Conservation (phyloP, 176 grass and related monocot genomes). For the Lolium perenne region DNA sequence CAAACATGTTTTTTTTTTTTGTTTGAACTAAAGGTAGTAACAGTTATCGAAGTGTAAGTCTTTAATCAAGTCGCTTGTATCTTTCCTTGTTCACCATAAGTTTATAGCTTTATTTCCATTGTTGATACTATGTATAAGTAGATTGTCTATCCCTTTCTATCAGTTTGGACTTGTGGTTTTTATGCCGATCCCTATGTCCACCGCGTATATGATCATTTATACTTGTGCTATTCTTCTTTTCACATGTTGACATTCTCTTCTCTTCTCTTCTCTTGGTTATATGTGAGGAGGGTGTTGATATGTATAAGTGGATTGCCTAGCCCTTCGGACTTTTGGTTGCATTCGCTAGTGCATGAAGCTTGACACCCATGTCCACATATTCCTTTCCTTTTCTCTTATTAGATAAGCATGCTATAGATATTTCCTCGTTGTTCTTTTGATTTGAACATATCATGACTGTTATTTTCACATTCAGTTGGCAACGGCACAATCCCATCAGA, state of each 20-base stretch:
- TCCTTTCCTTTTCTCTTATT: background rate
- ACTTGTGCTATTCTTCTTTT: no score
- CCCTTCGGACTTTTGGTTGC: no score
- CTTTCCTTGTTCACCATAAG: background rate
- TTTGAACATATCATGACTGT: slow-evolving; percentile 1
- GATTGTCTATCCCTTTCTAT: no score
- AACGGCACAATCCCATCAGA: slow-evolving; percentile 40
- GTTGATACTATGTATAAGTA: no score
- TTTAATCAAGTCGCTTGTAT: background rate
- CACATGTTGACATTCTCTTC: no score
- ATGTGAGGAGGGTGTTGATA: no score
- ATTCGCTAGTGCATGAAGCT: no score
- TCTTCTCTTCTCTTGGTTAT: no score
- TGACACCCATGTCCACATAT: background rate
- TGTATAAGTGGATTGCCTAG: no score
- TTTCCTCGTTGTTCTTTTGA: slow-evolving; percentile 14
- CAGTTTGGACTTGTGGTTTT: no score
- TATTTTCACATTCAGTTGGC: slow-evolving; percentile 49
- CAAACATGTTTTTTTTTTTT: background rate
- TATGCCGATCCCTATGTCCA: no score
- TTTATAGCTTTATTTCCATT: background rate
- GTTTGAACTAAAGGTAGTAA: background rate
- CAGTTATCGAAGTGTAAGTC: background rate
- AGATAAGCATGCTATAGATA: background rate
- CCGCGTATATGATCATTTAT: no score